Base-by-base conservation (phyloP, 371 early-diverging fungal species). In the Zopfochytrium polystomum region DNA sequence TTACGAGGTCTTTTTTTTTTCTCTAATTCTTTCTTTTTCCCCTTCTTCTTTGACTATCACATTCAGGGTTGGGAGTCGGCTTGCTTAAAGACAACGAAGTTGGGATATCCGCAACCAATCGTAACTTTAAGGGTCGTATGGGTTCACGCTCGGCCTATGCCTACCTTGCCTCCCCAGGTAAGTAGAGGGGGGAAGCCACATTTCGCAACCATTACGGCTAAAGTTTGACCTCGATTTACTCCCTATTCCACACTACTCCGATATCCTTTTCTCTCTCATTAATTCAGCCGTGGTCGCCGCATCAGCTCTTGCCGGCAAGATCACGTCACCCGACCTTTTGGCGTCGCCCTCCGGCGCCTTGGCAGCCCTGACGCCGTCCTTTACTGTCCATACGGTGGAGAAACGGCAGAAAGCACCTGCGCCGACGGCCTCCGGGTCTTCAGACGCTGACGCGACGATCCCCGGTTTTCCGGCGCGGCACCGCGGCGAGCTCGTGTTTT, bases 101-200 rank as follows among this genome's bases (percentile, higher is more conserved):
- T 2, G 95, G 95, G 49, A 95, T 96, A 43, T 93, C 93, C 25
- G 95, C 97, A 18, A 95, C 97, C 31, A 96, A 96, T 75, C 85
- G 97, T 48, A 96, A 96, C 76, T 96, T 90, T 75, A 95, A 95
- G 80, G 97, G 97, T 34, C 86, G 97, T 33, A 96, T 96, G 97
- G 97, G 97, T 32, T 90, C 91, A 0, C 90, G 90, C 30, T 82
- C 74, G 31, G 92, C 97, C 0, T 78, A 86, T 43, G 92, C 94
- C 0, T 96, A 95, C 64, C 81, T 96, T 49, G 89, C 95, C 0
- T 92, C 93, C 0, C 97, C 97, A n/a, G 63, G 63, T 62, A 52
- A 43, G 20, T 48, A n/a, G n/a, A n/a, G n/a, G n/a, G n/a, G n/a
- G n/a, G n/a, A n/a, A n/a, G n/a, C 27, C 11, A 11, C 52, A 15